A percentile compares a stretch with the other conserved stretches of the same genome.
Conservation (phyloP, 2,329 filamentous ascomycete genomes). For the Ophiognomonia clavigignenti-juglandacearum region DNA sequence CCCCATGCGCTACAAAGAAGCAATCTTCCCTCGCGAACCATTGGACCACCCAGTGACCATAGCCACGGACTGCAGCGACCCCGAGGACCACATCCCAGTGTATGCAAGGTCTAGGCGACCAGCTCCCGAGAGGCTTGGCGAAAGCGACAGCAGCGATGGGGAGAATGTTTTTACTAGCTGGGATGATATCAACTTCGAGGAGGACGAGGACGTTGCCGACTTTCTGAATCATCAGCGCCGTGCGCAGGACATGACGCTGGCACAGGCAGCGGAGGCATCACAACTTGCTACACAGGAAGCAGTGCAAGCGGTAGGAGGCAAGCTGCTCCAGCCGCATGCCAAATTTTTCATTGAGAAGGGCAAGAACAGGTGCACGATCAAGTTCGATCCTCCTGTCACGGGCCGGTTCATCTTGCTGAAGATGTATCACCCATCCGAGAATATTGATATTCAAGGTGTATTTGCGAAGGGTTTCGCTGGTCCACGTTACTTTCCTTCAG, state of each 20-base stretch:
- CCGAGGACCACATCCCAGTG: constrained; percentile 41
- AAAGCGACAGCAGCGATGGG: constrained; percentile 39
- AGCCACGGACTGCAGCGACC: constrained; percentile 53
- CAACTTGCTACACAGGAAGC: constrained; percentile 53
- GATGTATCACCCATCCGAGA: constrained; percentile 59
- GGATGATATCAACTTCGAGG: constrained; percentile 25
- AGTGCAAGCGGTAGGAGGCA: constrained; percentile 50
- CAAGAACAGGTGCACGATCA: constrained; percentile 81
- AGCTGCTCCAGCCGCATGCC: constrained; percentile 67
- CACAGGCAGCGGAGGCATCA: constrained; percentile 40
- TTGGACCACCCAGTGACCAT: constrained; percentile 12
- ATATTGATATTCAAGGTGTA: constrained; percentile 83
- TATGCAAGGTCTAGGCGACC: constrained; percentile 27
- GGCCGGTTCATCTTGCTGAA: constrained; percentile 83
- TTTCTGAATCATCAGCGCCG: constrained; percentile 20
- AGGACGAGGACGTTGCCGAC: constrained; percentile 21
- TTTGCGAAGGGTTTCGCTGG: constrained; percentile 81
- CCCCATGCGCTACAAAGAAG: constrained; percentile 28
- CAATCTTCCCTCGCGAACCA: constrained; percentile 13
- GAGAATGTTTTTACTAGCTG: constrained; percentile 23
- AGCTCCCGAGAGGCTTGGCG: constrained; percentile 50
- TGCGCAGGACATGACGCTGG: constrained; percentile 26
- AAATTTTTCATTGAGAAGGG: constrained; percentile 78
- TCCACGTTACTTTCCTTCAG: constrained; percentile 73
- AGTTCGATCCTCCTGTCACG: constrained; percentile 77